Conservation (phyloP, 1,284 basidiomycete species). For the Pyrrhoderma lamaoense region DNA sequence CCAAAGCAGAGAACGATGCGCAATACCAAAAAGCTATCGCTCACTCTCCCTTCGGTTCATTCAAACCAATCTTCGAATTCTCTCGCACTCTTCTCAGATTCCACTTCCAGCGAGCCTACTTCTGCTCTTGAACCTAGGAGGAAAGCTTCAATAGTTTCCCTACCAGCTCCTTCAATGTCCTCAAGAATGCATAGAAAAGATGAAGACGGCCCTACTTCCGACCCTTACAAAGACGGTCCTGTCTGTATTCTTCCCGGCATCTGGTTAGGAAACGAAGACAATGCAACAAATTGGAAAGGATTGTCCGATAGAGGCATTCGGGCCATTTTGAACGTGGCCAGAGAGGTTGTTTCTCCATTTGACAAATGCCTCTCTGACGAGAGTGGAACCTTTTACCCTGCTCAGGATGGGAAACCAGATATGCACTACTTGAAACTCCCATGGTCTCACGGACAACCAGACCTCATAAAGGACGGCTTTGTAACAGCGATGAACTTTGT, state of each 20-base stretch:
- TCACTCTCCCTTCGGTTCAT: conserved; percentile 54
- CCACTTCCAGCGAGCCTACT: conserved; percentile 1
- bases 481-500: conserved; percentile 75
- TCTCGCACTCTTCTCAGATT: conserved; percentile 26
- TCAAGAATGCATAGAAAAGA: conserved; percentile 55
- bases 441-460: conserved; percentile 92
- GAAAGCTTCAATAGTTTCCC: conserved; percentile 59
- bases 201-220: conserved; percentile 52
- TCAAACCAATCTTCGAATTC: conserved; percentile 43
- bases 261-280: conserved; percentile 93
- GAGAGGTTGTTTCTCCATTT: conserved; percentile 82
- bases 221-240: conserved; percentile 82
- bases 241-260: conserved; percentile 84
- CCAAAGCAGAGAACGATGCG: conserved; percentile 39
- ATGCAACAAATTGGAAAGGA: conserved; percentile 70
- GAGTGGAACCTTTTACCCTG: conserved; percentile 30
- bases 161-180: conserved; percentile 43
- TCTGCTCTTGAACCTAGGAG: conserved; percentile 23
- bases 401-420: conserved; percentile 62
- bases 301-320: conserved; percentile 71
- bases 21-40: conserved; percentile 72
- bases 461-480: conserved; percentile 76
- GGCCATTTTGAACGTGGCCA: conserved; percentile 90
- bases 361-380: conserved; percentile 33
- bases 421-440: conserved; percentile 89